These are phyloP conservation scores for Petrea volubilis DNA, from an alignment of 257 asterid genomes.

Conservation along the genomic window DNA sequence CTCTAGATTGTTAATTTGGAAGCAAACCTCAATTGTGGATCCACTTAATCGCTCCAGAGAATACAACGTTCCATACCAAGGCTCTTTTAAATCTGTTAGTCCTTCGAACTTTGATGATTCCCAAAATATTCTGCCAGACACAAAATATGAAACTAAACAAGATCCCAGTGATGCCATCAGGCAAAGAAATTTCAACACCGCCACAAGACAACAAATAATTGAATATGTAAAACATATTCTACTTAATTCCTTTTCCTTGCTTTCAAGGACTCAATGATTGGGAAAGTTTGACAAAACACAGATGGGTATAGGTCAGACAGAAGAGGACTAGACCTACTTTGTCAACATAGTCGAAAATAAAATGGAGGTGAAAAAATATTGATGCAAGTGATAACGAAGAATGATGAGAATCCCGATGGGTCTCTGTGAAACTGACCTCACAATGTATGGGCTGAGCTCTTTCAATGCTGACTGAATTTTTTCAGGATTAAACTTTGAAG, in stretches of 20 bases:
- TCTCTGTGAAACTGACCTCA: conserved; percentile 54
- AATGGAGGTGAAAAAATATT: conserved; percentile 16
- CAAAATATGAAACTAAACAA: conserved; percentile 20
- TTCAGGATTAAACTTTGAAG: conserved; percentile 64
- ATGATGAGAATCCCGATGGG: conserved; percentile 1
- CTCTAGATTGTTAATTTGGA: too few species aligned
- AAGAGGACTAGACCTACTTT: background rate
- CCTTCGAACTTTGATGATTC: conserved; percentile 92
- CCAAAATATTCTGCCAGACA: conserved; percentile 80
- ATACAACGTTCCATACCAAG: conserved; percentile 96
- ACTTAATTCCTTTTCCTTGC: background rate
- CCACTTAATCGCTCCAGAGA: conserved; percentile 62
- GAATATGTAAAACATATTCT: conserved; percentile 13
- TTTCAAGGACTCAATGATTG: background rate
- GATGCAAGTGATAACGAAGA: conserved; percentile 10
- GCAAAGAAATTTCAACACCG: background rate
- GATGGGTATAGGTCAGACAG: conserved; percentile 12
- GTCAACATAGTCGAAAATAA: background rate
- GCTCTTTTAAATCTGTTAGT: conserved; percentile 59
- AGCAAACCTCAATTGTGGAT: conserved; percentile 73
- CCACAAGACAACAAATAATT: conserved; percentile 11
- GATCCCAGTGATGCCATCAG: conserved; percentile 16
- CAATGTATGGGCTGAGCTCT: conserved; percentile 74
- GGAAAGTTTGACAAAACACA: background rate
- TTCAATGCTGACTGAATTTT: conserved; percentile 60